A percentile compares a stretch with the other conserved stretches of the same genome.
Evolutionary conservation across 306 rosid species (phyloP).

Genomic region (Acacia acuminata): DNA sequence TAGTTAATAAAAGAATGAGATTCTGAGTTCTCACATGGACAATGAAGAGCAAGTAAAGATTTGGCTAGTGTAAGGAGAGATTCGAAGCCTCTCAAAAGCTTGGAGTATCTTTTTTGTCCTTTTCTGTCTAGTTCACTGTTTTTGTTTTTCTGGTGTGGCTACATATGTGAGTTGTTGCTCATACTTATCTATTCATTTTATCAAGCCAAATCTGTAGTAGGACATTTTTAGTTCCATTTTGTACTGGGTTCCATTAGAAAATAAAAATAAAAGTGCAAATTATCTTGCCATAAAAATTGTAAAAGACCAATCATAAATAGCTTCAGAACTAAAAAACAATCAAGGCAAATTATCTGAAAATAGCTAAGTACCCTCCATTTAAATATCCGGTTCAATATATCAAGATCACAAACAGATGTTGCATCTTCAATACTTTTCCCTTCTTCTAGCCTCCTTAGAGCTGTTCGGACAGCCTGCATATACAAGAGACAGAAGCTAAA

Average conservation of each 20-base stretch:
- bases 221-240: too few species aligned
- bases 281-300: conserved; percentile 2
- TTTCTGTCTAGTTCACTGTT: too few species aligned
- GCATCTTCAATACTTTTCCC: conserved; percentile 70
- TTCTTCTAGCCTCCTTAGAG: conserved; percentile 60
- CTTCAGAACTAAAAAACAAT: neutral
- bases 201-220: too few species aligned
- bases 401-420: conserved; percentile 76
- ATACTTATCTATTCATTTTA: too few species aligned
- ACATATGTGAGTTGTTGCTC: too few species aligned
- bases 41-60: too few species aligned
- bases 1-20: too few species aligned
- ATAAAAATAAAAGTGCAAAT: neutral
- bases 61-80: too few species aligned
- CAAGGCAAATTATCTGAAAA: conserved; percentile 7
- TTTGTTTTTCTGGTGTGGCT: too few species aligned
- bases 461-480: conserved; percentile 79
- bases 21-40: too few species aligned
- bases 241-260: neutral
- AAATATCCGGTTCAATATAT: conserved; percentile 60
- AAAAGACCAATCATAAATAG: conserved; percentile 22
- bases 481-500: conserved; percentile 22
- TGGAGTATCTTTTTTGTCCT: too few species aligned
- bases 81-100: too few species aligned
- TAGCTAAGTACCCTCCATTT: conserved; percentile 76